Conservation (phyloP, 192 early-diverging fungal genomes). For the Dimargaris verticillata region DNA sequence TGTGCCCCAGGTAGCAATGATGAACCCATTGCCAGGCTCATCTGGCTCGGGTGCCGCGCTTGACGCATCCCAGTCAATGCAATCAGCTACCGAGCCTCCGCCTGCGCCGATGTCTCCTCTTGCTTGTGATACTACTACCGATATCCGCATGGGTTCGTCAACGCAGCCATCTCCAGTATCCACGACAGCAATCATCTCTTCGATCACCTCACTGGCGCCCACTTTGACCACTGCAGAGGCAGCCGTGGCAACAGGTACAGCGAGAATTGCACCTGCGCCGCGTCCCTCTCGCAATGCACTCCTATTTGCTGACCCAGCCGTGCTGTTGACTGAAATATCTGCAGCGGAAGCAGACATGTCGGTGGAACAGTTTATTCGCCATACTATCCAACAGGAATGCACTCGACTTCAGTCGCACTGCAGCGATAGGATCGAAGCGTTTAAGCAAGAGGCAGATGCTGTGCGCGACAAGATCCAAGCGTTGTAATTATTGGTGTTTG, state of each 20-base stretch:
- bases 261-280: not conserved
- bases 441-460: not conserved
- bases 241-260: not conserved
- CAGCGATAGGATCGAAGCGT: not conserved
- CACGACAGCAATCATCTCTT: too few relatives aligned
- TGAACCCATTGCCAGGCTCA: too few relatives aligned
- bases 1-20: too few relatives aligned
- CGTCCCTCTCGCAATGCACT: not conserved
- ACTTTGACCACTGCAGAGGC: too few relatives aligned
- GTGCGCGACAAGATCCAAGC: not conserved
- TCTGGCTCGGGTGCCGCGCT: too few relatives aligned
- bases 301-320: not conserved
- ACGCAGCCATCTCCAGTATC: too few relatives aligned
- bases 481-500: not conserved
- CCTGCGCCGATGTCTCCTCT: too few relatives aligned
- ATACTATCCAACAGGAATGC: conserved; percentile 10
- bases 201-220: too few relatives aligned
- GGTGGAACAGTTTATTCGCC: conserved; percentile 31
- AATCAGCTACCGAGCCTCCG: too few relatives aligned
- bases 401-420: conserved; percentile 2
- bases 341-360: conserved; percentile 25
- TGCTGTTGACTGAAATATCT: conserved; percentile 9
- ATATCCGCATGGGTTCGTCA: too few relatives aligned
- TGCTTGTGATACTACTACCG: too few relatives aligned
- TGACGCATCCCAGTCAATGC: too few relatives aligned